A percentile compares a stretch with the other conserved stretches of the same genome.
Evolutionary conservation across 2,329 filamentous ascomycete genomes (phyloP).

Genomic region (Coniochaeta hoffmannii): DNA sequence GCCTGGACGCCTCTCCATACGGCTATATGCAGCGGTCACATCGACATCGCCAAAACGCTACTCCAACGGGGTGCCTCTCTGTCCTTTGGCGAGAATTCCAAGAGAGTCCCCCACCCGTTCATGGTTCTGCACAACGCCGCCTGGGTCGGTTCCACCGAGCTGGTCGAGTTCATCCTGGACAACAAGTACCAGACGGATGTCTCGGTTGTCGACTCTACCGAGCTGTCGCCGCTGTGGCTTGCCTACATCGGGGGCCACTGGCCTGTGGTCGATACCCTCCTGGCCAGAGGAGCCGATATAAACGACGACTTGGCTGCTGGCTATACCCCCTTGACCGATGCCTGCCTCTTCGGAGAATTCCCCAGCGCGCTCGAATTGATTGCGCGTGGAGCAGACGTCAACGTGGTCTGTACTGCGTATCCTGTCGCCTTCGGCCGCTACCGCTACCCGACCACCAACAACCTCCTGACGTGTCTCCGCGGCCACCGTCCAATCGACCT

Average conservation of each 20-base stretch:
- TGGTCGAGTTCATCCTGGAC: slow-evolving; percentile 7
- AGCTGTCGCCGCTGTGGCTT: slow-evolving; percentile 6
- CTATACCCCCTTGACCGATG: slow-evolving; percentile 6
- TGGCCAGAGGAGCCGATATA: slow-evolving; percentile 6
- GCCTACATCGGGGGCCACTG: slow-evolving; percentile 6
- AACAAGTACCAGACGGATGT: slow-evolving; percentile 6
- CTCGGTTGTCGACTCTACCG: neutral
- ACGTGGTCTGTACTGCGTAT: slow-evolving; percentile 1
- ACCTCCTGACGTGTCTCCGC: neutral
- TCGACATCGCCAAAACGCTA: slow-evolving; percentile 1
- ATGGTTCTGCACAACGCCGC: slow-evolving; percentile 8
- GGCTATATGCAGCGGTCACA: slow-evolving; percentile 3
- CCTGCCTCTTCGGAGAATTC: slow-evolving; percentile 1
- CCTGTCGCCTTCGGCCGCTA: neutral
- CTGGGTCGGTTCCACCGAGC: slow-evolving; percentile 2
- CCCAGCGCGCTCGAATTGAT: neutral
- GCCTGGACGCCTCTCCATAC: slow-evolving; percentile 4
- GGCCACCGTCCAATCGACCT: slow-evolving; percentile 7
- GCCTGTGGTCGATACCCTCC: slow-evolving; percentile 4
- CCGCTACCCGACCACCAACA: neutral
- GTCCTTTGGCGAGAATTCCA: neutral
- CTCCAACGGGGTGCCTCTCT: slow-evolving; percentile 2
- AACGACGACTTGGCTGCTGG: slow-evolving; percentile 7
- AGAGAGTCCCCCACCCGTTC: neutral
- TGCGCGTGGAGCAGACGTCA: slow-evolving; percentile 4